A percentile compares a stretch with the other conserved stretches of the same genome.
Conservation (phyloP, 2,329 filamentous ascomycete species). For the Penicillium sp. region DNA sequence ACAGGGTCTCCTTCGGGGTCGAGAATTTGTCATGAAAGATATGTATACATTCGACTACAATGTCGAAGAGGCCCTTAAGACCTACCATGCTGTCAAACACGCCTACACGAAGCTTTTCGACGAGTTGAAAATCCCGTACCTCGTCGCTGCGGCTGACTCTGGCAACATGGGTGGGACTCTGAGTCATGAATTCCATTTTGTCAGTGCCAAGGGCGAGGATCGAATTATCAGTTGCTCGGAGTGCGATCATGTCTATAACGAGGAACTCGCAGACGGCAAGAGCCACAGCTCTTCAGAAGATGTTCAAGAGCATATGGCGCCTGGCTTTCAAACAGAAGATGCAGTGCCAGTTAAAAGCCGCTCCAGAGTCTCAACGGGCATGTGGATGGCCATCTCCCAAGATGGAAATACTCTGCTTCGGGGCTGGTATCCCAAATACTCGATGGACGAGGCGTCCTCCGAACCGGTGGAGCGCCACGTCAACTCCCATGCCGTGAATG, state of each 20-base stretch:
- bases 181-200: conserved; percentile 92
- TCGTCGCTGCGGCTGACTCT: conserved; percentile 83
- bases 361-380: conserved; percentile 31
- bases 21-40: conserved; percentile 98
- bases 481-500: conserved; percentile 62
- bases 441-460: conserved; percentile 24
- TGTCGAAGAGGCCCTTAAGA: conserved; percentile 62
- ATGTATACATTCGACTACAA: conserved; percentile 87
- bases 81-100: conserved; percentile 67
- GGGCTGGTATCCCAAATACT: conserved; percentile 57
- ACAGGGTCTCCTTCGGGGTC: conserved; percentile 76
- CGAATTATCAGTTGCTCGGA: conserved; percentile 66
- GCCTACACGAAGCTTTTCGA: conserved; percentile 74
- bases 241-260: conserved; percentile 76
- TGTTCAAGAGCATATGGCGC: conserved; percentile 1
- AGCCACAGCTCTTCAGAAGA: conserved; percentile 13
- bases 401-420: conserved; percentile 64
- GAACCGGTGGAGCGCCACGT: conserved; percentile 38
- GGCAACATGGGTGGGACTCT: conserved; percentile 92
- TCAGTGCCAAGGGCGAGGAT: conserved; percentile 76
- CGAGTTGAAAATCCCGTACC: conserved; percentile 73
- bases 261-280: conserved; percentile 65
- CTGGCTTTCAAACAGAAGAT: conserved; percentile 23
- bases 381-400: conserved; percentile 38
- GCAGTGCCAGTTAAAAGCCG: conserved; percentile 16